phyloP scores from a whole-genome alignment of 306 rosid genomes.

The Sphenostylis stenocarpa region DNA sequence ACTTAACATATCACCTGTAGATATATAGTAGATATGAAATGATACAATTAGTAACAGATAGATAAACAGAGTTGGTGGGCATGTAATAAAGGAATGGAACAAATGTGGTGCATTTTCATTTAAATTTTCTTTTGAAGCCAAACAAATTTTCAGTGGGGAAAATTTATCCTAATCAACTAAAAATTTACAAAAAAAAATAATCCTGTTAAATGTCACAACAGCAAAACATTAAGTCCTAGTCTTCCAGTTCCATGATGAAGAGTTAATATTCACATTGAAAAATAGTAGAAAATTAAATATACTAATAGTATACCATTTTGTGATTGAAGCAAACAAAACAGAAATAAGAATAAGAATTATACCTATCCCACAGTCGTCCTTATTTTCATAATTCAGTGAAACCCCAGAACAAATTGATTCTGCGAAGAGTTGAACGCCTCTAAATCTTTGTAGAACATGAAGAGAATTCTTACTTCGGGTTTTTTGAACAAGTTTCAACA shows the following conservation, averaged over 20 bases:
- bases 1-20: slow-evolving; percentile 59
- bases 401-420: slow-evolving; percentile 70
- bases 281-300: background rate
- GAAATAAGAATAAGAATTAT: slow-evolving; percentile 31
- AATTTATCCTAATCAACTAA: background rate
- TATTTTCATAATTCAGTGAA: slow-evolving; percentile 38
- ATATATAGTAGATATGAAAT: slow-evolving; percentile 25
- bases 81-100: background rate
- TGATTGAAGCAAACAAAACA: slow-evolving; percentile 19
- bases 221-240: background rate
- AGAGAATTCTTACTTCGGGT: slow-evolving; percentile 61
- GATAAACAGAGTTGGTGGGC: background rate
- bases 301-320: background rate
- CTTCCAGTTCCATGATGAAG: background rate
- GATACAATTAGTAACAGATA: slow-evolving; percentile 17
- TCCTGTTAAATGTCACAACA: background rate
- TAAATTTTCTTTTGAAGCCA: slow-evolving; percentile 4
- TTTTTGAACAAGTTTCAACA: slow-evolving; percentile 75
- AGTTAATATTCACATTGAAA: background rate
- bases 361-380: slow-evolving; percentile 60
- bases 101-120: background rate
- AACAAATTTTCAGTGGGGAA: background rate
- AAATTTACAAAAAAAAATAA: background rate
- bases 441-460: slow-evolving; percentile 82
- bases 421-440: slow-evolving; percentile 73